Evolutionary conservation across 768 basidiomycete genomes (phyloP).

Genomic region (Termitomyces sp.): DNA sequence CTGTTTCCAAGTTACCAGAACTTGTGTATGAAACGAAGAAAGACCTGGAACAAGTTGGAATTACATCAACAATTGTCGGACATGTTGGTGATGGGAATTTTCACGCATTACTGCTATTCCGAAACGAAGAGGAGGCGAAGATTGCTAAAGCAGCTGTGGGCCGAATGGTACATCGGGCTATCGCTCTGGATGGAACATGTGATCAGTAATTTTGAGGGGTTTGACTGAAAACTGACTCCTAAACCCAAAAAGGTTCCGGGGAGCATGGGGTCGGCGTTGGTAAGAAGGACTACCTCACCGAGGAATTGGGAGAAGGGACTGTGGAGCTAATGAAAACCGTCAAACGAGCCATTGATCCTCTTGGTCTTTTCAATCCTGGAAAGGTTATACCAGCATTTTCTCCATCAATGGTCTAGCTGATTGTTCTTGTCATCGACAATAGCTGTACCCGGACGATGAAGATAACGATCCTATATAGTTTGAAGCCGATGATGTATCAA

Average conservation of each 20-base stretch:
- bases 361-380: constrained; percentile 77
- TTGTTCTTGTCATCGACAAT: neutral
- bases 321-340: constrained; percentile 81
- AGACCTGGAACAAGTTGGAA: constrained; percentile 51
- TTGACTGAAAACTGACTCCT: neutral
- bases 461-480: neutral
- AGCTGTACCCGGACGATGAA: constrained; percentile 16
- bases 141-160: constrained; percentile 40
- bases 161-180: constrained; percentile 62
- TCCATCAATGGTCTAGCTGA: neutral
- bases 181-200: constrained; percentile 73
- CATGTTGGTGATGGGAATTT: constrained; percentile 70
- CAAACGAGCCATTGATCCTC: constrained; percentile 69
- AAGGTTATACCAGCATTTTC: constrained; percentile 40
- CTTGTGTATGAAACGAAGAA: constrained; percentile 65
- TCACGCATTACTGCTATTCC: constrained; percentile 49
- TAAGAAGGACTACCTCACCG: constrained; percentile 73
- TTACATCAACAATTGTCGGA: constrained; percentile 64
- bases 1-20: constrained; percentile 58
- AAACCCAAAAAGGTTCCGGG: constrained; percentile 47
- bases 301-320: constrained; percentile 80
- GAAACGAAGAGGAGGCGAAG: constrained; percentile 45
- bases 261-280: constrained; percentile 89
- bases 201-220: constrained; percentile 12
- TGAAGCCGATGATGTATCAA: neutral